Base-by-base conservation (phyloP, 1,139 yeast species). In the Lodderomyces pseudojiufengensis region DNA sequence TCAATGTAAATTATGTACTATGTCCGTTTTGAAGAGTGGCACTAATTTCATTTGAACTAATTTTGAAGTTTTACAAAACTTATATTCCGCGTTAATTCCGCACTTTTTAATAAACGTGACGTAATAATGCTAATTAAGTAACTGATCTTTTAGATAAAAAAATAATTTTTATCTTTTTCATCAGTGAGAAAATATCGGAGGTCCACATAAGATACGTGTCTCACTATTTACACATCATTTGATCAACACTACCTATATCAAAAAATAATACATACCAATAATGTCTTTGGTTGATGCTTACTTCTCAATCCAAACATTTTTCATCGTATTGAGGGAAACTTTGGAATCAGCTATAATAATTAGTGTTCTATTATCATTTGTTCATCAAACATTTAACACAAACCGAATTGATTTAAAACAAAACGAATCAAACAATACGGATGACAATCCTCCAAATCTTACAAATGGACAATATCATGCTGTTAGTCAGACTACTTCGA, bases 281-380 rank as follows among this genome's bases (percentile, higher is more conserved):
- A 55, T 56, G 61, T 46, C 49, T 2, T 41, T 47, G 3, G 44
- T 62, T 12, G 61, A 61, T 8, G 66, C 63, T 34, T 63, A 57
- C 41, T 69, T 69, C 45, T 69, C 74, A n/a, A 55, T 65, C 31
- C 74, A 69, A 48, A 68, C 65, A 27, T 69, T 69, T 37, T 59
- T 69, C 31, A 68, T 69, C 16, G 69, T 69, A n/a, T 53, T 69
- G 16, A 51, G 75, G 37, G 75, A 69, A 40, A 66, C 73, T 1
- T 48, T 69, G 30, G 75, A 69, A 44, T 66, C 64, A 55, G 74
- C 73, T 4, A 67, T 69, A 42, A 67, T 69, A 39, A 58, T 69
- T 11, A 68, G 74, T 8, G 74, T 69, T 11, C 54, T 69, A 23
- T 56, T 68, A 18, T 65, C 73, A 5, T 68, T 69, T 46, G 55